Conservation (phyloP, 2,329 filamentous ascomycete genomes). For the Meredithiella fracta region DNA sequence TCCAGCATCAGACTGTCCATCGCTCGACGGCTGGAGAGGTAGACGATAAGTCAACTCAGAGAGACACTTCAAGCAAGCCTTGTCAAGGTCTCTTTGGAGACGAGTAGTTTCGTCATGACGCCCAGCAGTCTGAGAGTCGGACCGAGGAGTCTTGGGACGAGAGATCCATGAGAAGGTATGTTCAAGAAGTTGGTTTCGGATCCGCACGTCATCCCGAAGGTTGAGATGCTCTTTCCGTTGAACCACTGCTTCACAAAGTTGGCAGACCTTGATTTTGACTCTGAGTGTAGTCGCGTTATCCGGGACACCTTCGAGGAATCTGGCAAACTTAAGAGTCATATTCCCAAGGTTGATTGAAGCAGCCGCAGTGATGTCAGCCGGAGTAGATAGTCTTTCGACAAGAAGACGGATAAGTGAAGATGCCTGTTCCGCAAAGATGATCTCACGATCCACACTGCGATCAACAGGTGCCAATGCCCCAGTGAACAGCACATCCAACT, state of each 20-base stretch:
- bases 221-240: conserved; percentile 53
- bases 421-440: conserved; percentile 51
- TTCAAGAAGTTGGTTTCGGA: conserved; percentile 51
- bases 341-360: conserved; percentile 48
- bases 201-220: conserved; percentile 50
- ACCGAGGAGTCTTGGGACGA: conserved; percentile 36
- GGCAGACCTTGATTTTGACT: conserved; percentile 54
- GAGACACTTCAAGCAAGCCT: conserved; percentile 47
- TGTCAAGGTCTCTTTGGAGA: conserved; percentile 49
- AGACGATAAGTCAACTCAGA: conserved; percentile 49
- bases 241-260: conserved; percentile 47
- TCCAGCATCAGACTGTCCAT: conserved; percentile 43
- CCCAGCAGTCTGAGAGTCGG: conserved; percentile 26
- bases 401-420: conserved; percentile 46
- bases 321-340: conserved; percentile 48
- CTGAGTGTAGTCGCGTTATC: conserved; percentile 40
- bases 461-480: conserved; percentile 35
- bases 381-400: conserved; percentile 47
- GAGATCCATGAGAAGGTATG: conserved; percentile 55
- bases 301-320: conserved; percentile 42
- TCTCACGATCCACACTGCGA: conserved; percentile 40
- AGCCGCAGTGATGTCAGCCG: conserved; percentile 44
- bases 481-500: conserved; percentile 46
- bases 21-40: conserved; percentile 48
- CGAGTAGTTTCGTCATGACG: conserved; percentile 40